These are phyloP conservation scores for Fusarium haematococcum DNA, from an alignment of 2,329 filamentous ascomycete species.

Conservation along the genomic window DNA sequence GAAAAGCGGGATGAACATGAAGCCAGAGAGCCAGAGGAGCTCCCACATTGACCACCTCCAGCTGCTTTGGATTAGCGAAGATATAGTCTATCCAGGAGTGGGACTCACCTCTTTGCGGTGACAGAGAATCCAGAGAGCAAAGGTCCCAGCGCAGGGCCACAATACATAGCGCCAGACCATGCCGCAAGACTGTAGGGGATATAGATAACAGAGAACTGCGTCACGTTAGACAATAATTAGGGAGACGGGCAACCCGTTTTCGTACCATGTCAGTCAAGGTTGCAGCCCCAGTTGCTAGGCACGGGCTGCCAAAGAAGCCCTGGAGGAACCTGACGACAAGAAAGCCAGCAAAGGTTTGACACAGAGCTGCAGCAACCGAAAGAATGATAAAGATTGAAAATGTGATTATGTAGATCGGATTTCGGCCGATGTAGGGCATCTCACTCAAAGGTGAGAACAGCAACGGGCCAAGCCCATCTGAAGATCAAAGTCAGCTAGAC, in stretches of 20 bases:
- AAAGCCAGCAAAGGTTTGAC: conserved; percentile 64
- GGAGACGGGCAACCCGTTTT: neutral
- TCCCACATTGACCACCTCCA: neutral
- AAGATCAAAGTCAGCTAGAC: neutral
- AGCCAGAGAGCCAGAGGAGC: neutral
- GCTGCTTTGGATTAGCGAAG: neutral
- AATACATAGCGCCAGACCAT: neutral
- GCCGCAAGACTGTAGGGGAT: neutral
- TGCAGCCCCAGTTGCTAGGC: neutral
- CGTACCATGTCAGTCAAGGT: neutral
- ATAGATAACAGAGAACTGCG: neutral
- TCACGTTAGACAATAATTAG: neutral
- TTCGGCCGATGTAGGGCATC: conserved; percentile 65
- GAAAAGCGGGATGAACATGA: neutral
- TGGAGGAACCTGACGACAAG: conserved; percentile 64
- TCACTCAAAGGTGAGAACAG: conserved; percentile 50
- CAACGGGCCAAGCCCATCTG: neutral
- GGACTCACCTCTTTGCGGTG: neutral
- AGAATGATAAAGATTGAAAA: conserved; percentile 69
- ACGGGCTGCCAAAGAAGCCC: conserved; percentile 57
- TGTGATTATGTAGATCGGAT: conserved; percentile 67
- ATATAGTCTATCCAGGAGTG: neutral
- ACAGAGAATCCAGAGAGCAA: neutral
- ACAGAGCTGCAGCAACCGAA: conserved; percentile 64
- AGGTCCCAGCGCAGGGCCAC: neutral